These are phyloP conservation scores for Chaetomiaceae sp. DNA, from an alignment of 2,329 filamentous ascomycete genomes.

Conservation along the genomic window DNA sequence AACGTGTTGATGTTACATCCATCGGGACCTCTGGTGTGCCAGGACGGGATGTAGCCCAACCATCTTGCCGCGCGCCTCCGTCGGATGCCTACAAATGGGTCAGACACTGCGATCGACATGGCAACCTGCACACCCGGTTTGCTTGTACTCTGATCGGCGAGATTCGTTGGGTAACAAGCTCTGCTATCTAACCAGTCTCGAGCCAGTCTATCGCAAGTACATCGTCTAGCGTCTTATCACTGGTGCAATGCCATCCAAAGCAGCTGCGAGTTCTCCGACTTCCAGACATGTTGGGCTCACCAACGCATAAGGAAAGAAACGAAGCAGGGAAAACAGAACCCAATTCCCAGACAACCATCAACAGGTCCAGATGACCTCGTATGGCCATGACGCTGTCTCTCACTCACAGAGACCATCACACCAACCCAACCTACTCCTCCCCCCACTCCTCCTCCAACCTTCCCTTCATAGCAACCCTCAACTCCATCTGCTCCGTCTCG, in stretches of 20 bases:
- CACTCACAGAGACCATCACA: neutral
- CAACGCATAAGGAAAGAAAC: neutral
- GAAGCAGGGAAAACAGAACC: neutral
- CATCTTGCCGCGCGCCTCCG: slow-evolving; percentile 2
- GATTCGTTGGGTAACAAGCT: neutral
- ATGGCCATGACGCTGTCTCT: neutral
- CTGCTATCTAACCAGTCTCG: neutral
- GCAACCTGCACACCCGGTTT: neutral
- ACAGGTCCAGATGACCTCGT: neutral
- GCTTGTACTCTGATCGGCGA: neutral
- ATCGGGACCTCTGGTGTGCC: neutral
- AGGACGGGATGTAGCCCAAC: neutral
- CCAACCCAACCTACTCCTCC: neutral
- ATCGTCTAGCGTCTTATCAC: neutral
- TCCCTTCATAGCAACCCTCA: slow-evolving; percentile 37
- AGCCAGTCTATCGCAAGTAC: neutral
- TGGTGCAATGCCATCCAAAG: neutral
- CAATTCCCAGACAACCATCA: too few species aligned
- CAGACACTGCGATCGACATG: neutral
- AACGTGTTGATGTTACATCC: neutral
- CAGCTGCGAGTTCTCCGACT: neutral
- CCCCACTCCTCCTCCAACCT: slow-evolving; percentile 30
- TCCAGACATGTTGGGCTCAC: too few species aligned
- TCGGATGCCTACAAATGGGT: neutral
- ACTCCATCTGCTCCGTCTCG: slow-evolving; percentile 43